Base-by-base conservation (phyloP, 805 yeast species). In the Torulaspora indica region DNA sequence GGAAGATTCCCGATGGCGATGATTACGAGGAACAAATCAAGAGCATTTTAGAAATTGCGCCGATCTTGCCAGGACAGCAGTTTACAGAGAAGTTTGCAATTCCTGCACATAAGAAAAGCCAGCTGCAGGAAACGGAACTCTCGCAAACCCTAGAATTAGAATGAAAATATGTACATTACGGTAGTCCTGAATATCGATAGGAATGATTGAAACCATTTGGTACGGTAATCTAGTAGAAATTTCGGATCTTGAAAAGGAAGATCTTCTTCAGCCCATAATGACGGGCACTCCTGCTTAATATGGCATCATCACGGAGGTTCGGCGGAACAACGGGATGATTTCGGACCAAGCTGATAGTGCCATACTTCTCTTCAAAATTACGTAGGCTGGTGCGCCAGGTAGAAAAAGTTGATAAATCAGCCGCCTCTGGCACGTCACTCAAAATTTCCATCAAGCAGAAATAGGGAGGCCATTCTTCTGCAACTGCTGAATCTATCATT, bases 51-150 rank as follows among this genome's bases (percentile, higher is more conserved):
- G 78, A 77, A 42, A 68, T 82, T 38, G 86, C 81, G 15, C 96
- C 96, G 2, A 76, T 90, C 34, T 66, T 88, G 35, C 95, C 95
- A 0, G 95, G 95, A 13, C 95, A 88, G 58, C 55, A 69, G 40
- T 79, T 81, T 57, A 76, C 79, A 14, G 77, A 75, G 22, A 75
- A 79, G 51, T 85, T 85, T 60, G 76, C 77, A 36, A 76, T 78
- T 29, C 87, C 93, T 9, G 93, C 87, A 10, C 75, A 67, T 47
- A 65, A 78, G 58, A 82, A 85, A 66, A 60, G 66, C 45, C 58
- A 57, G 44, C 36, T 61, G 8, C 62, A 64, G 46, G 39, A 53
- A 8, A 43, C 23, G 24, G 40, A 38, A 29, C 38, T 43, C 12
- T 38, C 47, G 22, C 47, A 43, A 23, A 38, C 40, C 29, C 47